Evolutionary conservation across 352 stramenopile genomes (phyloP).

Genomic region (Pseudoperonospora humuli): DNA sequence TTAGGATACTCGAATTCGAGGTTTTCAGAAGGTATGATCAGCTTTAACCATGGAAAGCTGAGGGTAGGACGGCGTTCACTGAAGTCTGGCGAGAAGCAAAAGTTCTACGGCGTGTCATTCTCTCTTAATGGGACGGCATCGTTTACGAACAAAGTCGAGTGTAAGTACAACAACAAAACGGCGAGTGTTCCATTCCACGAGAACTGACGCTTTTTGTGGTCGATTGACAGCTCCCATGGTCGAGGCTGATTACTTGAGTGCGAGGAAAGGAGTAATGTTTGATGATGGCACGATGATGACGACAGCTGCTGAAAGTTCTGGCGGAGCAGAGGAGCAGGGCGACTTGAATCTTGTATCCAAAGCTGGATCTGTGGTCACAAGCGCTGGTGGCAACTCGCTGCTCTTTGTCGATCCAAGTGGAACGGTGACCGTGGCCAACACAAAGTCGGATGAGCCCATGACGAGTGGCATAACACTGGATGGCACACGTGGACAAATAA

Average conservation of each 20-base stretch:
- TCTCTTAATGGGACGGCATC: constrained; percentile 53
- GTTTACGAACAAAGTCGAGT: constrained; percentile 60
- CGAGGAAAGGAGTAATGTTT: constrained; percentile 56
- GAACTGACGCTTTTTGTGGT: constrained; percentile 1
- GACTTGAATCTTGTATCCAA: constrained; percentile 72
- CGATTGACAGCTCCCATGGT: constrained; percentile 50
- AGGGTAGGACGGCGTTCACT: constrained; percentile 50
- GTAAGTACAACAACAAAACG: constrained; percentile 14
- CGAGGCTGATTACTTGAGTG: constrained; percentile 57
- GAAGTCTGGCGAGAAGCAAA: constrained; percentile 36
- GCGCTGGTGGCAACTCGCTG: constrained; percentile 48
- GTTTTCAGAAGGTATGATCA: constrained; percentile 62
- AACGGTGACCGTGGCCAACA: constrained; percentile 40
- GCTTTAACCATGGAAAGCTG: constrained; percentile 55
- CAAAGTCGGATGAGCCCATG: constrained; percentile 36
- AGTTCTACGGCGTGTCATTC: constrained; percentile 65
- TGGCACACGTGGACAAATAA: constrained; percentile 27
- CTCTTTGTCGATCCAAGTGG: constrained; percentile 49
- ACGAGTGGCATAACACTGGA: constrained; percentile 43
- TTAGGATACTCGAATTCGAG: constrained; percentile 66
- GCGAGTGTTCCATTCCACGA: not conserved
- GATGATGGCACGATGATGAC: constrained; percentile 74
- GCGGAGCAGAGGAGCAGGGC: constrained; percentile 64
- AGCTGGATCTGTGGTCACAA: constrained; percentile 52
- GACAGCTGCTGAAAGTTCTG: constrained; percentile 64